Conservation (phyloP, 129 eudicot genomes). For the Heracleum sosnowskyi region DNA sequence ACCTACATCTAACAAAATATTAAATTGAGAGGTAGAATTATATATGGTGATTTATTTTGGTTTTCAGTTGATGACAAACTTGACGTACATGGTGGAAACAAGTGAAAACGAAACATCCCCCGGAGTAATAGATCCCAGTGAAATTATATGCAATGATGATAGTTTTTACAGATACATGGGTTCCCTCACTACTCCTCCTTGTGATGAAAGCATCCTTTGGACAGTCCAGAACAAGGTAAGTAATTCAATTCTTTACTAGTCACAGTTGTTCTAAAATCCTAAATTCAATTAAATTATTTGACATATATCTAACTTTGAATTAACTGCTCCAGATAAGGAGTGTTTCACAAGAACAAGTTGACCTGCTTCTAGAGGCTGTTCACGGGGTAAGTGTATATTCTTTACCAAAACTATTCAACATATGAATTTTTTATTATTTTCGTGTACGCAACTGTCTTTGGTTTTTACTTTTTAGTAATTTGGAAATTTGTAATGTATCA, state of each 20-base stretch:
- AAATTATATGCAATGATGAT: conserved; percentile 4
- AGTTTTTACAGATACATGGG: conserved; percentile 32
- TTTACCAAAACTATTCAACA: neutral
- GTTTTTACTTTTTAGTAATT: too few species aligned
- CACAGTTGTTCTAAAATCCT: neutral
- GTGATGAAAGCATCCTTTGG: conserved; percentile 20
- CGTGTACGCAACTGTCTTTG: neutral
- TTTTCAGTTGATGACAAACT: conserved; percentile 24
- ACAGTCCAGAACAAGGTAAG: conserved; percentile 11
- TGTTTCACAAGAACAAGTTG: conserved; percentile 12
- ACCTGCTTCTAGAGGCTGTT: conserved; percentile 17
- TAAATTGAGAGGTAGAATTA: too few species aligned
- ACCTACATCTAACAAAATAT: too few species aligned
- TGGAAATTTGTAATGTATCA: neutral
- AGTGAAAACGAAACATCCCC: conserved; percentile 5
- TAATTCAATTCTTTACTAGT: neutral
- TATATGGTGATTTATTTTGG: neutral
- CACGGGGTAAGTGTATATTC: conserved; percentile 16
- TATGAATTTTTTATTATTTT: neutral
- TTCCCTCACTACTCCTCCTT: conserved; percentile 9
- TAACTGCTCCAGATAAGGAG: conserved; percentile 11
- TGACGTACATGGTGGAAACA: conserved; percentile 16
- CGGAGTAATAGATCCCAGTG: conserved; percentile 30
- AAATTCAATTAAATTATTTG: neutral
- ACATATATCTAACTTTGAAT: neutral